Evolutionary conservation across 2,329 filamentous ascomycete genomes (phyloP).

Genomic region (Dothidotthia symphoricarpi): DNA sequence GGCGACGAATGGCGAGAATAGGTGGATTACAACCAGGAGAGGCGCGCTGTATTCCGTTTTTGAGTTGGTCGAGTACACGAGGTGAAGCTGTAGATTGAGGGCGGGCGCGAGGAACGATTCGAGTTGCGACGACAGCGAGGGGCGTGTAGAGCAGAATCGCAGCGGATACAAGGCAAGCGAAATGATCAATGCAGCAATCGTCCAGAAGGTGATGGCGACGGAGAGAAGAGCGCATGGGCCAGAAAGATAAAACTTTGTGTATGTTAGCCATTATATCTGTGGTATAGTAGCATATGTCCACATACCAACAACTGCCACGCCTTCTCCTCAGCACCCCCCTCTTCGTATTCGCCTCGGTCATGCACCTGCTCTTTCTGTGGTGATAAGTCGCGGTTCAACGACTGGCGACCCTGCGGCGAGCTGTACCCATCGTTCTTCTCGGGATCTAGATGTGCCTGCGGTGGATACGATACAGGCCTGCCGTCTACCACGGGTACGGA

Average conservation of each 20-base stretch:
- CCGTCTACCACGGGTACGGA: slow-evolving; percentile 7
- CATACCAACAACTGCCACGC: slow-evolving; percentile 47
- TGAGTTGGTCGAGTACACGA: slow-evolving; percentile 46
- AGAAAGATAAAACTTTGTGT: slow-evolving; percentile 53
- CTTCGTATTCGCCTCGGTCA: slow-evolving; percentile 40
- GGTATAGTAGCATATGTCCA: neutral
- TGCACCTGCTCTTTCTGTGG: slow-evolving; percentile 26
- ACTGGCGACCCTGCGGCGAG: slow-evolving; percentile 20
- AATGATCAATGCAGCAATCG: slow-evolving; percentile 50
- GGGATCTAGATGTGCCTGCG: slow-evolving; percentile 33
- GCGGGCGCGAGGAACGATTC: slow-evolving; percentile 54
- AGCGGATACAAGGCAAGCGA: slow-evolving; percentile 52
- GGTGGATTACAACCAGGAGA: slow-evolving; percentile 53
- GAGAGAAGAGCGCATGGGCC: slow-evolving; percentile 56
- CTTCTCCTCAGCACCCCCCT: slow-evolving; percentile 44
- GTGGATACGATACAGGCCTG: slow-evolving; percentile 19
- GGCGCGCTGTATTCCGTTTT: slow-evolving; percentile 41
- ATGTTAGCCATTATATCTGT: slow-evolving; percentile 8
- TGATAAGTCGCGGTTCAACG: slow-evolving; percentile 19
- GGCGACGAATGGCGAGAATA: slow-evolving; percentile 57
- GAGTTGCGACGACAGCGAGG: slow-evolving; percentile 51
- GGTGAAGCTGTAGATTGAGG: slow-evolving; percentile 52
- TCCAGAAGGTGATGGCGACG: slow-evolving; percentile 54
- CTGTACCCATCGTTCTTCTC: slow-evolving; percentile 30
- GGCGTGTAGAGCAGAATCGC: slow-evolving; percentile 52